Evolutionary conservation across 352 stramenopile genomes (phyloP), one percentile per base, ranked within the genome.

Genomic region (Blastocystis sp.): DNA sequence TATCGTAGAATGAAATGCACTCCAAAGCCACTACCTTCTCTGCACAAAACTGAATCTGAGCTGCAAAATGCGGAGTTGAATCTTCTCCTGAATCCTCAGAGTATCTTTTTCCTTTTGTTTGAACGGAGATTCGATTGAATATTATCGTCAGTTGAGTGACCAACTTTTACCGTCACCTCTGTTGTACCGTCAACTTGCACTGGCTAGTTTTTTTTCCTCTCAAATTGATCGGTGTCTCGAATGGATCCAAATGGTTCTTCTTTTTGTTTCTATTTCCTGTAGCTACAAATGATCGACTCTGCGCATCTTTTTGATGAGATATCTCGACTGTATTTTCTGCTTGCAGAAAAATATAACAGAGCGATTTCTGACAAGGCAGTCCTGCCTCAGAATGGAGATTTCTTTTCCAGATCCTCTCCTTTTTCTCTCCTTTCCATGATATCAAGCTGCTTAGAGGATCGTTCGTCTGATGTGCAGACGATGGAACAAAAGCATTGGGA

Each of bases 401-500:
- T 34, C 29, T 34, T 34, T 34, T 0, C 1, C 29, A 34, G 29
- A 34, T 34, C 29, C 29, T 34, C n/a, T 45, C 73, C 73, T 3
- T 84, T 84, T 29, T 7, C 20, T 29, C 53, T 84, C 13, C 23
- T 53, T n/a, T n/a, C 26, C 2, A 56, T 84, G 20, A 11, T 84
- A 34, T 34, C 54, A 20, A 13, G 26, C 0, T 84, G 73, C 47
- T 43, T 84, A 13, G 9, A 23, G 0, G 20, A 23, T 2, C 20
- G 34, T 2, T 55, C 59, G 53, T 55, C 50, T 26, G 73, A 68
- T 37, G 4, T 68, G n/a, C 1, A 53, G 4, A n/a, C 47, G 2
- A 18, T 84, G 20, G 73, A 84, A 18, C 20, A 56, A n/a, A 37
- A 18, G n/a, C 50, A 84, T 23, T 84, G 73, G 73, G 34, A 47